Evolutionary conservation across 176 grass and related monocot species (phyloP).

Genomic region (barley (Hordeum vulgare)): DNA sequence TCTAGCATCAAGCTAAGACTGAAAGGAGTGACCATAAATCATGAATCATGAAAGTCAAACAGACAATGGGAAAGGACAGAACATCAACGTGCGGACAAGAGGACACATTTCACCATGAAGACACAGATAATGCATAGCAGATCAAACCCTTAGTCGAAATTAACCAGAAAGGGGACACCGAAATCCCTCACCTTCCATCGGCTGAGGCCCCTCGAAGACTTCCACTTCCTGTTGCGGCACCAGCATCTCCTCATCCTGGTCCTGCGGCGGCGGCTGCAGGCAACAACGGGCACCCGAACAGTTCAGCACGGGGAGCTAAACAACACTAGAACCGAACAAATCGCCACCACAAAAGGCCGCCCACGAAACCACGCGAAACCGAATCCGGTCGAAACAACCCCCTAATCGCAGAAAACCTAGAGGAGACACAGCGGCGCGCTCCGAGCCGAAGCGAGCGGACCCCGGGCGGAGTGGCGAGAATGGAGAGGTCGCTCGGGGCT

Average conservation of each 20-base stretch:
- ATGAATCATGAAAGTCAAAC: neutral
- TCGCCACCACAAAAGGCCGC: neutral
- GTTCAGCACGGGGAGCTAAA: constrained; percentile 20
- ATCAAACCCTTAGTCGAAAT: neutral
- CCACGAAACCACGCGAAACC: neutral
- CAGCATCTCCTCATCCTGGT: constrained; percentile 58
- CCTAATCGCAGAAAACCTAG: constrained; percentile 6
- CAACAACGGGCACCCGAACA: neutral
- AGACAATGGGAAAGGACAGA: neutral
- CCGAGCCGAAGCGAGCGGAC: neutral
- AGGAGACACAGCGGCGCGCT: neutral
- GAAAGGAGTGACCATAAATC: neutral
- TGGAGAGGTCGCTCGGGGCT: neutral
- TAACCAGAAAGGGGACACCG: neutral
- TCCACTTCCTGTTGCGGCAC: constrained; percentile 43
- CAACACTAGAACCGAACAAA: neutral
- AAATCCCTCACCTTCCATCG: constrained; percentile 52
- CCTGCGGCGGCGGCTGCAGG: constrained; percentile 30
- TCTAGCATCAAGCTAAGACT: neutral
- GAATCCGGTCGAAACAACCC: neutral
- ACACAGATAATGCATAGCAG: neutral
- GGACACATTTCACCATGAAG: neutral
- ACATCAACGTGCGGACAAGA: neutral
- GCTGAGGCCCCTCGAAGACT: constrained; percentile 37
- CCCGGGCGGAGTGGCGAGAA: neutral